These are phyloP conservation scores for Termitomyces sp. DNA, from an alignment of 1,284 basidiomycete species.

Conservation along the genomic window DNA sequence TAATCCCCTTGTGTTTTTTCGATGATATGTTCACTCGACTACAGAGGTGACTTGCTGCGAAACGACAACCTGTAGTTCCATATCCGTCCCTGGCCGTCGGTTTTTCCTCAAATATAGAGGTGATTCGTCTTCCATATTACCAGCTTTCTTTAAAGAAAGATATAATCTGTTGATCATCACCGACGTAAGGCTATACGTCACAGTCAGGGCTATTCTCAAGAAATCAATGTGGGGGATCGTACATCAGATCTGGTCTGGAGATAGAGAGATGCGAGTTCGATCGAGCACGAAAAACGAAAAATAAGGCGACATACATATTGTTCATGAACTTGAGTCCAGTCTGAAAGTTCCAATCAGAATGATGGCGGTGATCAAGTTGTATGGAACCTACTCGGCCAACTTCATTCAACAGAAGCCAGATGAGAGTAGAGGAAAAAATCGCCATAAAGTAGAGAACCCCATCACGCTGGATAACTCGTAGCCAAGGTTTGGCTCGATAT, in stretches of 20 bases:
- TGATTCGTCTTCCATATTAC: background rate
- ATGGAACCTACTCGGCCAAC: constrained; percentile 1
- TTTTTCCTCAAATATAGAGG: background rate
- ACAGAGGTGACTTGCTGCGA: constrained; percentile 9
- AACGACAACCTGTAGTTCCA: constrained; percentile 10
- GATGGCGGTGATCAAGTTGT: background rate
- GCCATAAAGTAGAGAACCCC: constrained; percentile 17
- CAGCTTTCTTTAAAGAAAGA: constrained; percentile 16
- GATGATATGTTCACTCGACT: background rate
- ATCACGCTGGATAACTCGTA: constrained; percentile 16
- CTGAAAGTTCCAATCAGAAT: background rate
- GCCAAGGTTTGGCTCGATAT: constrained; percentile 10
- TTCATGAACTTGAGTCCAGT: constrained; percentile 12
- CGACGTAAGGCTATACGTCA: constrained; percentile 13
- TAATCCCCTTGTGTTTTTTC: background rate
- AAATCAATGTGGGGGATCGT: background rate
- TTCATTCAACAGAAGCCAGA: constrained; percentile 14
- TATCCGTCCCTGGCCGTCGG: background rate
- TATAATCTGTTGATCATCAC: constrained; percentile 19
- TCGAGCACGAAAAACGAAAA: background rate
- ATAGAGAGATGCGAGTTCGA: background rate
- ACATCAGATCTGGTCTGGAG: constrained; percentile 16
- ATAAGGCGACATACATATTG: constrained; percentile 10
- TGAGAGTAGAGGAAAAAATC: constrained; percentile 17
- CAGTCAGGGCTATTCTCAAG: background rate